Conservation (phyloP, 495 filamentous ascomycete genomes). For the Hypoxylon lienhwacheense region DNA sequence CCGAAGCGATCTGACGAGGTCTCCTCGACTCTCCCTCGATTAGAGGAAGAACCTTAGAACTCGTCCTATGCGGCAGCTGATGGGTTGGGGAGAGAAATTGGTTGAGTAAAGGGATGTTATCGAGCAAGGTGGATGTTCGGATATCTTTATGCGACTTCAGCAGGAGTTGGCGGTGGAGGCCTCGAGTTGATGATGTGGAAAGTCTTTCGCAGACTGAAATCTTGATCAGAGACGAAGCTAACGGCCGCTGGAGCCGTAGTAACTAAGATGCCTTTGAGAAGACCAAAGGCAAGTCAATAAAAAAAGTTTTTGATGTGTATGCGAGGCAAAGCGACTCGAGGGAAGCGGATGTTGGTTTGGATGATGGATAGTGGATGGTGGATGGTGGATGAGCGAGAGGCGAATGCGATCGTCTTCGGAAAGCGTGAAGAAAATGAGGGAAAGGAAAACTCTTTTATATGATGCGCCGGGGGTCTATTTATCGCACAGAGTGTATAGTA, state of each 20-base stretch:
- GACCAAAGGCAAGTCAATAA: constrained; percentile 63
- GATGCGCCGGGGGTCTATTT: too few species aligned
- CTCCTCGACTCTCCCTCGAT: constrained; percentile 89
- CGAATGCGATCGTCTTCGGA: background rate
- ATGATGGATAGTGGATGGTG: too few species aligned
- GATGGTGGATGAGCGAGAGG: too few species aligned
- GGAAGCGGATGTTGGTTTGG: constrained; percentile 5
- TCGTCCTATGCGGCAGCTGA: constrained; percentile 99
- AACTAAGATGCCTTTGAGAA: constrained; percentile 64
- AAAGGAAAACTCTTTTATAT: too few species aligned
- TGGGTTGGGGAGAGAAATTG: constrained; percentile 57
- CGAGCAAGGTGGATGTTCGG: constrained; percentile 51
- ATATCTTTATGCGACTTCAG: constrained; percentile 52
- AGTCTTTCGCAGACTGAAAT: constrained; percentile 64
- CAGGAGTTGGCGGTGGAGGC: constrained; percentile 57
- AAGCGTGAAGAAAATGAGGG: constrained; percentile 1
- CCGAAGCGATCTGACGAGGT: constrained; percentile 80
- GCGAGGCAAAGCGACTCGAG: constrained; percentile 15
- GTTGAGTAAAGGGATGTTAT: constrained; percentile 59
- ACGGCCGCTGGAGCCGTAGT: constrained; percentile 75
- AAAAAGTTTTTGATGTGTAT: background rate
- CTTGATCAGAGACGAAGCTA: constrained; percentile 69
- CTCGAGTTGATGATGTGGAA: constrained; percentile 68
- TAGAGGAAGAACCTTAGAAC: constrained; percentile 96
- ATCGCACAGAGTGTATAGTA: too few species aligned